phyloP scores from a whole-genome alignment of 495 filamentous ascomycete species.

The Neurospora sp. region DNA sequence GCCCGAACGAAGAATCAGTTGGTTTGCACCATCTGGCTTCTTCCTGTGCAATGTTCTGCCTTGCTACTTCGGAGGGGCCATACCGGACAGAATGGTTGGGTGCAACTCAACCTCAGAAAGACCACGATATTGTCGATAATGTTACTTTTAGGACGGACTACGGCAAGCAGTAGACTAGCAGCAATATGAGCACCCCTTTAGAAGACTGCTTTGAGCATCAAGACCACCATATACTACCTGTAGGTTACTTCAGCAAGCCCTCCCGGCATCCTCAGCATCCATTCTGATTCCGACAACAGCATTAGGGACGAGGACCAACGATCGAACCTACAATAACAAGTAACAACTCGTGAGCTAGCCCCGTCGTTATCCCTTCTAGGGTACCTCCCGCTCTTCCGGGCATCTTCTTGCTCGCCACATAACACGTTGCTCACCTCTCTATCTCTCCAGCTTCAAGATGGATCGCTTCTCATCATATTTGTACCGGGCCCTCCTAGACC shows the following conservation, averaged over 20 bases:
- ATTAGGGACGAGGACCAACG: neutral
- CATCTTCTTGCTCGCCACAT: neutral
- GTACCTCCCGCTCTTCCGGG: neutral
- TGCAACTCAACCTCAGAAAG: no score
- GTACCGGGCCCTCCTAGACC: neutral
- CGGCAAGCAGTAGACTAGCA: neutral
- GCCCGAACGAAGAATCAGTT: neutral
- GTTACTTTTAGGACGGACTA: neutral
- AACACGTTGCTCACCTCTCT: neutral
- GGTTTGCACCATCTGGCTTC: neutral
- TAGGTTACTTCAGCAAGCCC: neutral
- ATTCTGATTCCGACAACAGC: neutral
- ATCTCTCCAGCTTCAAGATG: neutral
- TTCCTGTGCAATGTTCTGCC: neutral
- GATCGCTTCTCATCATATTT: neutral
- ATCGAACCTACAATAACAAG: neutral
- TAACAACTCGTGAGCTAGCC: neutral
- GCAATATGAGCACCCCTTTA: neutral
- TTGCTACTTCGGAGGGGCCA: neutral
- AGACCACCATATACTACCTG: neutral
- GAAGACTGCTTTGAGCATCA: neutral
- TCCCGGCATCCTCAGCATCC: neutral
- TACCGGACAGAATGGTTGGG: no score
- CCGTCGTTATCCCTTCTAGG: neutral
- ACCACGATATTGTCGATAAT: no score